Base-by-base conservation (phyloP, 345 rosid genomes). In the Populus ilicifolia region DNA sequence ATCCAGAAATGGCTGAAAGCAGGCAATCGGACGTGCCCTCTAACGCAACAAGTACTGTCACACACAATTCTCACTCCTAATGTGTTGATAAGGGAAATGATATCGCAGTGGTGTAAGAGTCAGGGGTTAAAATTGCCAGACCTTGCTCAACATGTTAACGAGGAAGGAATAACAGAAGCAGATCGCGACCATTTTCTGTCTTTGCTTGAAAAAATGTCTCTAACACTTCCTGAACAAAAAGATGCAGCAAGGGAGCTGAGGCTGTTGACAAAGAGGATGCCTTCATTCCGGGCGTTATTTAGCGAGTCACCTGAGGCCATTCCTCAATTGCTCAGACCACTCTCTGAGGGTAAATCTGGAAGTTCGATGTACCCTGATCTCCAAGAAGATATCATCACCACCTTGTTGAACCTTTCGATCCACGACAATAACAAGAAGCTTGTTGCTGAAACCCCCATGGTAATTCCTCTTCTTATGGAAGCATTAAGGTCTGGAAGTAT, bases 401-500 rank as follows among this genome's bases (percentile, higher is more conserved):
- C 97, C 1, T 83, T 96, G 23, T 72, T 96, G 80, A 96, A 96
- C 80, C 90, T 96, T 69, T 90, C 99, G 0, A 96, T 96, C 83
- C 96, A 92, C 39, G 99, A 96, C 85, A 89, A 74, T 82, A 96
- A 96, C 86, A 96, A 96, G 89, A 93, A 91, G 81, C 89, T 91
- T 0, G 97, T 93, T 20, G 92, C 94, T 4, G 97, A 93, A 80
- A 92, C 89, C 69, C 90, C 96, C 0, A 74, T 77, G 30, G 98
- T 88, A n/a, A 88, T 96, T 74, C 93, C 96, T 59, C 81, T 90
- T 71, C 90, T 96, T 29, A 85, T 91, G 66, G 90, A 93, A 62
- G 93, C 96, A 36, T 72, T 96, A 77, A 89, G 84, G 79, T 78
- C 88, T 8, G 97, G 94, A 62, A 88, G 90, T 0, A 80, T 93